Percentiles rank a stretch among this genome's conserved stretches.
These are phyloP conservation scores for Jatropha podagrica DNA, from an alignment of 441 rosid genomes.

Conservation along the genomic window DNA sequence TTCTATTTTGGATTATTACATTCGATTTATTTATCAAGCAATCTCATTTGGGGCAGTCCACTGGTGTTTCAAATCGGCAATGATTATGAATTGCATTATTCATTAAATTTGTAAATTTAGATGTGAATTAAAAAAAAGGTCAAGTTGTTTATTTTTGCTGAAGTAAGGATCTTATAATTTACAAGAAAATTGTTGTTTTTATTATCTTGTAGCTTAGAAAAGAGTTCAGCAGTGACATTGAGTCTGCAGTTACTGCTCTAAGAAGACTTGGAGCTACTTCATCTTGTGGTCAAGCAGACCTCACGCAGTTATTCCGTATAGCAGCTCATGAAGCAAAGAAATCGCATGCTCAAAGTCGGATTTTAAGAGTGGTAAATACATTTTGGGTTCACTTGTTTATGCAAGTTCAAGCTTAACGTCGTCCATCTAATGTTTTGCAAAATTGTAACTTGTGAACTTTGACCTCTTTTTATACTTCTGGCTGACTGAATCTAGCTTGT, in stretches of 20 bases:
- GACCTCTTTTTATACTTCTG: not conserved
- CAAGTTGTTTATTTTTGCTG: not conserved
- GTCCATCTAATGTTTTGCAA: not conserved
- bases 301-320: constrained; percentile 64
- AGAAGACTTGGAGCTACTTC: constrained; percentile 61
- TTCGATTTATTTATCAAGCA: too few relatives aligned
- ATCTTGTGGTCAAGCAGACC: constrained; percentile 73
- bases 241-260: constrained; percentile 61
- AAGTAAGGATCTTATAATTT: not conserved
- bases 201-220: constrained; percentile 51
- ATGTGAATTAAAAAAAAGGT: not conserved
- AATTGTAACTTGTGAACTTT: not conserved
- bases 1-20: not conserved
- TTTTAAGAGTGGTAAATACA: constrained; percentile 74
- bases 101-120: not conserved
- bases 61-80: not conserved
- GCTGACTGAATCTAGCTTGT: constrained; percentile 6
- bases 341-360: constrained; percentile 67
- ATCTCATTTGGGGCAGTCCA: not conserved
- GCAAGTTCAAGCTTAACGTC: not conserved
- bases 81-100: not conserved
- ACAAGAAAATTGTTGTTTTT: constrained; percentile 2
- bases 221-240: constrained; percentile 79
- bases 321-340: constrained; percentile 89
- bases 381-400: not conserved